phyloP scores from a whole-genome alignment of 371 early-diverging fungal genomes.

The Zopfochytrium polystomum region DNA sequence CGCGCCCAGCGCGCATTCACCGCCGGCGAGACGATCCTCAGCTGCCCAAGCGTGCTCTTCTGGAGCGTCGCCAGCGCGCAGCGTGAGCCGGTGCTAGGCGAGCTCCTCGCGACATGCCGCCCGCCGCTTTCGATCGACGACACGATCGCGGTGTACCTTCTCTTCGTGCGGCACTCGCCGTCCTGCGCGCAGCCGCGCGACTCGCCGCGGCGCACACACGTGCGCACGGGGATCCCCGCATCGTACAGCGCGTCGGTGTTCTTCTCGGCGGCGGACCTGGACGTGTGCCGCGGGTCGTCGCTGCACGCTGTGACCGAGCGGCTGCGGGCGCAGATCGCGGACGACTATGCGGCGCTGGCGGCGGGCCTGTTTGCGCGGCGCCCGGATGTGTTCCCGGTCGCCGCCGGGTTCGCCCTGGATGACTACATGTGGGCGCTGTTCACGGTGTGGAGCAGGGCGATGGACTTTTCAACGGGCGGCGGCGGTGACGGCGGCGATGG shows the following conservation, averaged over 20 bases:
- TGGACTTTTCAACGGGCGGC: constrained; percentile 26
- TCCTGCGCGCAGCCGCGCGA: not conserved
- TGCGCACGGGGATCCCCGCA: constrained; percentile 13
- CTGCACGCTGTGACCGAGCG: constrained; percentile 20
- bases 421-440: constrained; percentile 39
- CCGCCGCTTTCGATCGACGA: constrained; percentile 12
- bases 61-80: constrained; percentile 19
- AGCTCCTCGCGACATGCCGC: not conserved
- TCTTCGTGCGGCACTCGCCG: constrained; percentile 26
- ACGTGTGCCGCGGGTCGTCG: constrained; percentile 23
- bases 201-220: constrained; percentile 1
- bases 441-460: constrained; percentile 31
- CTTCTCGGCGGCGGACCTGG: constrained; percentile 14
- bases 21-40: constrained; percentile 5
- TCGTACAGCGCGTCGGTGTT: constrained; percentile 21
- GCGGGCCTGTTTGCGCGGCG: constrained; percentile 7
- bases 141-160: constrained; percentile 17
- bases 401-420: constrained; percentile 17
- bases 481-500: not conserved
- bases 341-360: constrained; percentile 19
- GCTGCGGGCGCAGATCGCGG: constrained; percentile 21
- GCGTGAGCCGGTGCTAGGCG: constrained; percentile 18
- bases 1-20: constrained; percentile 2
- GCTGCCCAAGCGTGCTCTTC: constrained; percentile 1
- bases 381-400: constrained; percentile 22